Percentiles rank a stretch among this genome's conserved stretches.
These are phyloP conservation scores for Russula emetica DNA, from an alignment of 768 basidiomycete genomes.

Conservation along the genomic window DNA sequence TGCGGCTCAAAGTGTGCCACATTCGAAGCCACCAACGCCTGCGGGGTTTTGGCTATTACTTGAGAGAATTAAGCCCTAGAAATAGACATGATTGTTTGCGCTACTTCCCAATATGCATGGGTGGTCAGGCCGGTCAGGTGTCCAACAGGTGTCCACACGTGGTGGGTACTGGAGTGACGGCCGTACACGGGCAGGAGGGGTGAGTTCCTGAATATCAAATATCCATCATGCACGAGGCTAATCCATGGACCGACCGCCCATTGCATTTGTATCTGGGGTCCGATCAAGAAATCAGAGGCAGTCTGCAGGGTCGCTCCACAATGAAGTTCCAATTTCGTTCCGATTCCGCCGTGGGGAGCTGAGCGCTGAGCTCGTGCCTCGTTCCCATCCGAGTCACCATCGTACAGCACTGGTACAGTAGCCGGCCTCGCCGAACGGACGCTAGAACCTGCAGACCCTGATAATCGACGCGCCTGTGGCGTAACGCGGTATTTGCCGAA, in stretches of 20 bases:
- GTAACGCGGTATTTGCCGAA: constrained; percentile 11
- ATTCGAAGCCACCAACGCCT: constrained; percentile 6
- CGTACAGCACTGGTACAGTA: too few species aligned
- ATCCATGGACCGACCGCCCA: constrained; percentile 7
- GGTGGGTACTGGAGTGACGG: constrained; percentile 12
- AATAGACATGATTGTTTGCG: constrained; percentile 2
- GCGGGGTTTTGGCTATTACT: constrained; percentile 15
- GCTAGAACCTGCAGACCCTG: not conserved
- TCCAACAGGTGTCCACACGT: constrained; percentile 14
- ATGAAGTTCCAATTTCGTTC: not conserved
- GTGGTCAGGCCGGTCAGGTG: constrained; percentile 23
- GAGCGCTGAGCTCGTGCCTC: not conserved
- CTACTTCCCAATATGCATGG: not conserved
- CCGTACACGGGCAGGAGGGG: not conserved
- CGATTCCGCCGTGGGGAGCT: not conserved
- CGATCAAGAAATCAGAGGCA: constrained; percentile 1
- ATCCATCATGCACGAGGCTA: constrained; percentile 9
- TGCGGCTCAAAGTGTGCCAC: constrained; percentile 21
- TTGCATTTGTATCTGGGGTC: constrained; percentile 7
- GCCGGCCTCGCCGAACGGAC: not conserved
- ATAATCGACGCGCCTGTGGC: constrained; percentile 22
- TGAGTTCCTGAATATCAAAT: constrained; percentile 24
- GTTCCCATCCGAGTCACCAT: not conserved
- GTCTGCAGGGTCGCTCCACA: not conserved
- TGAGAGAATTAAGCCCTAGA: not conserved